Conservation (phyloP, 163 green algal genomes). For the Prototheca stagnorum region DNA sequence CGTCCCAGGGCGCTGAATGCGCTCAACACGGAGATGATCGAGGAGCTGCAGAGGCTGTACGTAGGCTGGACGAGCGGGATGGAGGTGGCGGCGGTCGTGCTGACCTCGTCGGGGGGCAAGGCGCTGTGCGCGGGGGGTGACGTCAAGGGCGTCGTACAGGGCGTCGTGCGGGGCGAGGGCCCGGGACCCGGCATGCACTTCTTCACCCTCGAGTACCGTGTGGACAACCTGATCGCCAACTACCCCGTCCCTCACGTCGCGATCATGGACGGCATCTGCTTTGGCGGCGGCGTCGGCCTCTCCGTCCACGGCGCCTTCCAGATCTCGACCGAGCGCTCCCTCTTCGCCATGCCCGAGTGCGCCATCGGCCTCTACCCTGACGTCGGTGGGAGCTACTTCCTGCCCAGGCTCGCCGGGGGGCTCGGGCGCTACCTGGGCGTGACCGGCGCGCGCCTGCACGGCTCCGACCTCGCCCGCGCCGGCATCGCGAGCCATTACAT, state of each 20-base stretch:
- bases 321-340: constrained; percentile 74
- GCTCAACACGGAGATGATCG: constrained; percentile 53
- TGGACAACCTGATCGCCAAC: constrained; percentile 54
- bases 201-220: constrained; percentile 61
- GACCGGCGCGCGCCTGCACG: constrained; percentile 65
- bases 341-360: constrained; percentile 96
- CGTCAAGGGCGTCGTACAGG: constrained; percentile 51
- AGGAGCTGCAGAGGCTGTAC: constrained; percentile 20
- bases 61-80: constrained; percentile 16
- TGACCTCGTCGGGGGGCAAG: constrained; percentile 44
- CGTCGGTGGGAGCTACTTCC: constrained; percentile 71
- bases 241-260: constrained; percentile 55
- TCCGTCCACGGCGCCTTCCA: constrained; percentile 72
- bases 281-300: constrained; percentile 81
- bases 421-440: constrained; percentile 75
- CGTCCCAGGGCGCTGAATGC: constrained; percentile 48
- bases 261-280: constrained; percentile 78
- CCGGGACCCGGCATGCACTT: constrained; percentile 42
- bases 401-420: constrained; percentile 45
- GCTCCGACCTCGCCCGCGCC: constrained; percentile 37
- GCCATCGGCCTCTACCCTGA: constrained; percentile 90
- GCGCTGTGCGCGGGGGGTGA: constrained; percentile 76
- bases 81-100: constrained; percentile 30
- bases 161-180: constrained; percentile 15
- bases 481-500: constrained; percentile 84